Evolutionary conservation across 768 basidiomycete species (phyloP), one percentile per base, ranked within the genome.

Genomic region (Lactarius hengduanensis): DNA sequence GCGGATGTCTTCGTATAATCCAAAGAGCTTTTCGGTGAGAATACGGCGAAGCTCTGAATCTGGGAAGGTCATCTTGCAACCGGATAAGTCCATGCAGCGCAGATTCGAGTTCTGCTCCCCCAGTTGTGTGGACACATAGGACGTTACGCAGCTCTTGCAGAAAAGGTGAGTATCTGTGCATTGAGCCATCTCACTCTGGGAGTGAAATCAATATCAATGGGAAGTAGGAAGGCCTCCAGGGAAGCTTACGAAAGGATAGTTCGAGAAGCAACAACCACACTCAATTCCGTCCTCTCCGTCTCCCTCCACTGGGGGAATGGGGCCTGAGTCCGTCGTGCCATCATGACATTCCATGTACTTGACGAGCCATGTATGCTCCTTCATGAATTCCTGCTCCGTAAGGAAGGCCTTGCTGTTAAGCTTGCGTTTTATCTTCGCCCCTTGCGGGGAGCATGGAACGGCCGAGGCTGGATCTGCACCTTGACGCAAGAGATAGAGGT

Each of bases 151-250:
- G 1, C 80, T 77, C 40, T 74, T 79, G 76, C 94, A 96, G 78
- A 96, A 97, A 2, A 94, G 83, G 74, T 97, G 94, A 0, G 89
- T 86, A 63, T 95, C 94, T 0, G 90, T 87, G 71, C 94, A 96
- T 77, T 96, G 94, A 2, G 92, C 81, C 88, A 95, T 90, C 70
- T 90, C 86, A 47, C 85, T 84, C 92, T 96, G 72, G 60, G 34
- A 15, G 30, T 57, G 16, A n/a, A 64, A 20, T 34, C 34, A 61
- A 53, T 40, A 66, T 38, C 36, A 38, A 13, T 38, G 36, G 59
- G 34, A 40, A 43, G 41, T 30, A 59, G 10, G 13, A 32, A 34
- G 43, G 30, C 18, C 5, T 10, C 54, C 47, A 13, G 61, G 32
- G 43, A 32, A n/a, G 79, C 91, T 64, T 74, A 92, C 91, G 76